phyloP scores from a whole-genome alignment of 352 stramenopile genomes.

The Phytophthora syringae region DNA sequence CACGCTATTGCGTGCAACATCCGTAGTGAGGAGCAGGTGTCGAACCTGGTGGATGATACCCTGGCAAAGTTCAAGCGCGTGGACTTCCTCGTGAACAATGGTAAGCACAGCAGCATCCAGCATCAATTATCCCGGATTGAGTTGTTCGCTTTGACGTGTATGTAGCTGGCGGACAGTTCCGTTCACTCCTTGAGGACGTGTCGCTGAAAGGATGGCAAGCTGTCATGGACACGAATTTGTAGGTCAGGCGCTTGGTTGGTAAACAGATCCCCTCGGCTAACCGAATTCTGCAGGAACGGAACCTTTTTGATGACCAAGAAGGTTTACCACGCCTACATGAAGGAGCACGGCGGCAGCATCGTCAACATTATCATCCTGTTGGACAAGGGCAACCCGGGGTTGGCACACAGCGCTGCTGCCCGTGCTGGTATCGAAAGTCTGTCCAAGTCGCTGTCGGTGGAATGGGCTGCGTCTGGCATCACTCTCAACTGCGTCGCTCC shows the following conservation, averaged over 20 bases:
- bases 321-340: slow-evolving; percentile 93
- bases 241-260: background rate
- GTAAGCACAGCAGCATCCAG: slow-evolving; percentile 3
- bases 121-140: background rate
- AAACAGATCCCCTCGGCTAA: background rate
- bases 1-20: slow-evolving; percentile 65
- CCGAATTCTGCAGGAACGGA: slow-evolving; percentile 46
- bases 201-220: slow-evolving; percentile 90
- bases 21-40: slow-evolving; percentile 67
- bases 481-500: slow-evolving; percentile 93
- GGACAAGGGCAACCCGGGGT: slow-evolving; percentile 90
- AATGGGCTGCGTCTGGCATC: slow-evolving; percentile 93
- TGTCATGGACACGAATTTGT: slow-evolving; percentile 93
- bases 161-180: slow-evolving; percentile 90
- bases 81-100: slow-evolving; percentile 95
- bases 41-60: slow-evolving; percentile 59
- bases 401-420: slow-evolving; percentile 87
- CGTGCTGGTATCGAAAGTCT: slow-evolving; percentile 93
- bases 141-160: background rate
- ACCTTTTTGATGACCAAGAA: slow-evolving; percentile 92
- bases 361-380: slow-evolving; percentile 96
- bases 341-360: slow-evolving; percentile 93
- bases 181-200: slow-evolving; percentile 86
- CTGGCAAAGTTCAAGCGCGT: slow-evolving; percentile 78
- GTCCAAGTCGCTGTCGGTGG: slow-evolving; percentile 91